Base-by-base conservation (phyloP, 768 basidiomycete species). In the Suillus occidentalis region DNA sequence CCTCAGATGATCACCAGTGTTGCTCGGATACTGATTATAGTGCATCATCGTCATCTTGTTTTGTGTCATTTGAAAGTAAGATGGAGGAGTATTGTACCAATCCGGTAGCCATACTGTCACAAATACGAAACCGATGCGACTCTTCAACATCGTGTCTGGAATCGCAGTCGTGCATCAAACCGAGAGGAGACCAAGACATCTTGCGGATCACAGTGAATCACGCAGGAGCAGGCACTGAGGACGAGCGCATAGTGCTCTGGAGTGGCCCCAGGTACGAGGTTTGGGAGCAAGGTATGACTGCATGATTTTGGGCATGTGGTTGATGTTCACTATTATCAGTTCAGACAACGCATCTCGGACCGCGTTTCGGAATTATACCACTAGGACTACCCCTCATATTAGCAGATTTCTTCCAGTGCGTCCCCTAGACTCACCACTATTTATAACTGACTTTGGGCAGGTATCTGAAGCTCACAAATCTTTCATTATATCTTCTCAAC, bases 401-500 rank as follows among this genome's bases (percentile, higher is more conserved):
- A 1, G 71, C 68, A 13, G 62, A 79, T 37, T 84, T 90, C 67
- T 82, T 87, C 72, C 74, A 82, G 92, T 93, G 69, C 65, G 89
- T 81, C n/a, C 6, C 12, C 22, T 59, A 7, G 18, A 42, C 18
- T 39, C 8, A 42, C 25, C 6, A 20, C 12, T 43, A 20, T 18
- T 8, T 42, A 10, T 42, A 12, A 12, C 56, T 43, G 5, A 52
- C 22, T 50, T 4, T n/a, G 37, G 13, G 62, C 68, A 90, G 91
- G 66, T 91, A 91, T 65, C 75, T 88, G 65, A 76, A 79, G 40
- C 84, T 86, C 71, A 82, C 91, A 2, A 87, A 88, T n/a, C 74
- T 95, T 39, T 94, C 92, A 3, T 79, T 96, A 2, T 94, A 85
- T 73, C 76, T 94, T 64, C 88, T 95, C 79, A 96, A 96, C 73